A percentile compares a stretch with the other conserved stretches of the same genome.
Conservation (phyloP, 176 grass and related monocot species). For the Triticum turgidum region DNA sequence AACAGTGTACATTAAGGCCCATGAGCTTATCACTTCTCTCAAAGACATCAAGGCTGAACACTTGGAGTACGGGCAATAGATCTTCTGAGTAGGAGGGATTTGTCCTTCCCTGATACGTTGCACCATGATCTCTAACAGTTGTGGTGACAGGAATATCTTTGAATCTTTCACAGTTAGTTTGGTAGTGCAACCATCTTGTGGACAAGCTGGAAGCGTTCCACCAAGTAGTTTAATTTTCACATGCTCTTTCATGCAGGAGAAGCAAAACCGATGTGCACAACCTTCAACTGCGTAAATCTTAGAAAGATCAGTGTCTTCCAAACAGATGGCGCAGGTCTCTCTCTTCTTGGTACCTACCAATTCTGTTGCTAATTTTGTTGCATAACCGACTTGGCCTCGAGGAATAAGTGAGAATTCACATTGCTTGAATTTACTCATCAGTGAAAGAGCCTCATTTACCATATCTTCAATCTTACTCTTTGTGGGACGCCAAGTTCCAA, state of each 20-base stretch:
- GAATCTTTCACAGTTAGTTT: slow-evolving; percentile 49
- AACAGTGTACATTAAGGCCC: no score
- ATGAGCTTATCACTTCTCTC: slow-evolving; percentile 11
- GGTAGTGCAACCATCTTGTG: slow-evolving; percentile 61
- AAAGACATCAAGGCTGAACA: slow-evolving; percentile 61
- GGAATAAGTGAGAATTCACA: slow-evolving; percentile 39
- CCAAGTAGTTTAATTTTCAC: slow-evolving; percentile 54
- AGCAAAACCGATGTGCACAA: slow-evolving; percentile 67
- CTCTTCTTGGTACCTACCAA: slow-evolving; percentile 30
- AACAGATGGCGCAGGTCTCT: slow-evolving; percentile 71
- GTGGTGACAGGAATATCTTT: slow-evolving; percentile 41
- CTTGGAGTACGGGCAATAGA: slow-evolving; percentile 68
- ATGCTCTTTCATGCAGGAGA: slow-evolving; percentile 74
- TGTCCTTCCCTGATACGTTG: slow-evolving; percentile 54
- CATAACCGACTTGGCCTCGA: slow-evolving; percentile 36
- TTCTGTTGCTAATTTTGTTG: slow-evolving; percentile 58
- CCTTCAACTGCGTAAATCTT: slow-evolving; percentile 55
- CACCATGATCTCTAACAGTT: slow-evolving; percentile 52
- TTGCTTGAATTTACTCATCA: slow-evolving; percentile 47
- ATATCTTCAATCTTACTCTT: slow-evolving; percentile 35
- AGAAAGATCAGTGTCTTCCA: slow-evolving; percentile 53
- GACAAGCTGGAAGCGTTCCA: slow-evolving; percentile 59
- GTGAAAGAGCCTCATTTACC: slow-evolving; percentile 38
- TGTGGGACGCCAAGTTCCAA: slow-evolving; percentile 36
- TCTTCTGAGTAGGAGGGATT: slow-evolving; percentile 56